Base-by-base conservation (phyloP, 75 land plant genomes). In the Picea glauca region DNA sequence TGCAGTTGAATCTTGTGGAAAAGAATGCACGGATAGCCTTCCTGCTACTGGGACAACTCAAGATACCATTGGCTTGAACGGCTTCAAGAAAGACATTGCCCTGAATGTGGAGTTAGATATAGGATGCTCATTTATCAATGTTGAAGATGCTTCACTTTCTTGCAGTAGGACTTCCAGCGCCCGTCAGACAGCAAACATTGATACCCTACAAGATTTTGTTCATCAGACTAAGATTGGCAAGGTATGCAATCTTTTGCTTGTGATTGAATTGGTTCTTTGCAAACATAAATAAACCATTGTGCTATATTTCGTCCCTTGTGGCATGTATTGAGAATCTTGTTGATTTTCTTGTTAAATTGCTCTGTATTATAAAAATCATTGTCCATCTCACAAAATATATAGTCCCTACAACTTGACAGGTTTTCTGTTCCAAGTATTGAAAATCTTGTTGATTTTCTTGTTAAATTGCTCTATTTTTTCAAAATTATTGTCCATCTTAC, bases 41-140 rank as follows among this genome's bases (percentile, higher is more conserved):
- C 38, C 17, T 33, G 3, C 31, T 66, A 32, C 70, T 66, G 18
- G 14, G 38, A 14, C 70, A 66, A 13, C 33, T 32, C 13, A 18
- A 66, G 70, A 33, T 66, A 66, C 21, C 20, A 66, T 33, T 66
- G 70, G 33, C 26, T 15, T 66, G 70, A 66, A 38, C 33, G 70
- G 31, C 40, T 66, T 2, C 33, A 66, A 32, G 38, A 66, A 66
- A 66, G 70, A 66, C 38, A 33, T 13, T 33, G 31, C 70, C 18
- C 4, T 66, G 33, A 14, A 33, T 38, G 33, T 1, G 38, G 70
- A 66, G 70, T 66, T 33, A 17, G 70, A 66, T 66, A 13, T 5
- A 13, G 33, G 17, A 66, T 35, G 33, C 33, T 66, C 70, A 31
- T 66, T 13, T 66, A 66, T 35, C 70, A 66, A 38, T 32, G 70